These are phyloP conservation scores for Pittosporum tobira DNA, from an alignment of 129 eudicot genomes.

Conservation along the genomic window DNA sequence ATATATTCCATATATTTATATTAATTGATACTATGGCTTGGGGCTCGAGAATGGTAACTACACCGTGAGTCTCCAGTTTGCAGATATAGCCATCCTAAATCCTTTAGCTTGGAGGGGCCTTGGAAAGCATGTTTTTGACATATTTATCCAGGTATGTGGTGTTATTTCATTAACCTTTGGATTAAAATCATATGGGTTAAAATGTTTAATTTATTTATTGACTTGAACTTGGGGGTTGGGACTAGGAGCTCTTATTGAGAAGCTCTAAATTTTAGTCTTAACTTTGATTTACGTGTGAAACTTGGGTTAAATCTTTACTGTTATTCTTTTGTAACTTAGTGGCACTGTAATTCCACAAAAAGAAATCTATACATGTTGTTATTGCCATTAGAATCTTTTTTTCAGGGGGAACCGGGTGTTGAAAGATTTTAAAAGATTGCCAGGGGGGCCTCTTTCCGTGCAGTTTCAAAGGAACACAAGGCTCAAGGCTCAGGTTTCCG, in stretches of 20 bases:
- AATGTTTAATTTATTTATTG: too few species aligned
- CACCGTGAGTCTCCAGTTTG: slow-evolving; percentile 62
- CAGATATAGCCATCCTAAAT: slow-evolving; percentile 41
- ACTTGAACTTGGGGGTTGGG: too few species aligned
- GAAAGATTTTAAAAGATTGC: slow-evolving; percentile 63
- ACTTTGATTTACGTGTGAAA: too few species aligned
- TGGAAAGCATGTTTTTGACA: slow-evolving; percentile 81
- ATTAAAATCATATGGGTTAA: not conserved
- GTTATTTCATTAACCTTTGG: not conserved
- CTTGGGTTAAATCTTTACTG: not conserved
- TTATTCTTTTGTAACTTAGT: not conserved
- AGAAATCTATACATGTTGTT: too few species aligned
- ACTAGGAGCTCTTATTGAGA: too few species aligned
- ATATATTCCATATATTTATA: too few species aligned
- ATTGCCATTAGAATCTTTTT: too few species aligned
- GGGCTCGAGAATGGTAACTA: slow-evolving; percentile 81
- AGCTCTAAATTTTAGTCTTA: too few species aligned
- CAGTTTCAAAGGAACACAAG: slow-evolving; percentile 28
- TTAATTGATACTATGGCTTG: slow-evolving; percentile 85
- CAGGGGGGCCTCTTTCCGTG: slow-evolving; percentile 45
- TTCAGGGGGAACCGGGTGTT: slow-evolving; percentile 44
- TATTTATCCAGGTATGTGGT: slow-evolving; percentile 60
- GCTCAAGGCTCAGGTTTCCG: slow-evolving; percentile 44
- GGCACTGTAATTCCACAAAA: too few species aligned
- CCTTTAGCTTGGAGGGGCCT: slow-evolving; percentile 43